Evolutionary conservation across 129 eudicot genomes (phyloP), one percentile per base, ranked within the genome.

Genomic region (Helianthus tuberosus): DNA sequence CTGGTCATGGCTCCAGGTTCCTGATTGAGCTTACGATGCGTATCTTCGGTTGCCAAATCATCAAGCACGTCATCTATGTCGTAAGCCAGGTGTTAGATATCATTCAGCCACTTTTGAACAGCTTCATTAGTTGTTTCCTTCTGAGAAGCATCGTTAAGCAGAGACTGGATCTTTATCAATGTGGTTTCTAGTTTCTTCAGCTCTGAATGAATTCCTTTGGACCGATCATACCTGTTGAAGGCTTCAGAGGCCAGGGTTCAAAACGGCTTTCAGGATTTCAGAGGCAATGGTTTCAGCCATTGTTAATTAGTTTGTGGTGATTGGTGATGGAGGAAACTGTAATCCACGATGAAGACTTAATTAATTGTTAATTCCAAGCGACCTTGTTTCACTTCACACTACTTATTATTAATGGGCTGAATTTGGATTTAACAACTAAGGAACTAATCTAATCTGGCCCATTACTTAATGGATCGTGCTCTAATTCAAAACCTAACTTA

Each of bases 131-230:
- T 82, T 20, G 63, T 25, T 51, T 86, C 85, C 72, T 86, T 86
- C 1, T 76, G 75, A 69, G 81, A 81, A 2, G 88, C 91, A 80
- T 86, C 86, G 36, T 61, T 75, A 41, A 86, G 85, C 53, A 80
- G 81, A 7, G 29, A 75, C 11, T 41, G 79, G 50, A 86, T 64
- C 13, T 53, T 62, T 2, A 53, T 11, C 48, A 86, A 43, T 1
- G 29, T 73, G 2, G 15, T 25, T 6, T 68, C 50, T 57, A 74
- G 66, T 50, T 51, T 74, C 72, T 69, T 36, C 52, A 52, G 35
- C 15, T 62, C 66, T 1, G 75, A 16, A 3, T 29, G 36, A 29
- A 60, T 29, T 11, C 66, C 66, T 12, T 74, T 66, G 16, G 69
- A 68, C 3, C 76, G 55, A 55, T 69, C 78, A 60, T 83, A 46